Evolutionary conservation across 345 rosid genomes (phyloP).

Genomic region (Durio zibethinus): DNA sequence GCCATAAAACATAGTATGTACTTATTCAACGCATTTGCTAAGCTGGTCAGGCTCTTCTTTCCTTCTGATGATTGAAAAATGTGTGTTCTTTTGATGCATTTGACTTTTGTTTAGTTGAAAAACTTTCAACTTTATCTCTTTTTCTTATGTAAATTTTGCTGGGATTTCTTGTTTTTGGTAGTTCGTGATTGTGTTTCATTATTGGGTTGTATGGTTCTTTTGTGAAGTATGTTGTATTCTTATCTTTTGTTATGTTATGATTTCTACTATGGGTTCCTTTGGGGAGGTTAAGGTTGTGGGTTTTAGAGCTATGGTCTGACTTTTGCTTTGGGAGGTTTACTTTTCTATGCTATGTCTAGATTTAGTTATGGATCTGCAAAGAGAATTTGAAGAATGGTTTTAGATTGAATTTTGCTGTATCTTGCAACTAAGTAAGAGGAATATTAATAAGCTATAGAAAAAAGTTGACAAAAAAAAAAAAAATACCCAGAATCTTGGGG

Average conservation of each 20-base stretch:
- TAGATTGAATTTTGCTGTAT: slow-evolving; percentile 1
- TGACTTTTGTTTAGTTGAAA: neutral
- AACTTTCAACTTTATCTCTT: neutral
- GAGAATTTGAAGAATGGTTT: slow-evolving; percentile 15
- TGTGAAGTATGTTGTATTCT: neutral
- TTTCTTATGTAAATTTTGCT: neutral
- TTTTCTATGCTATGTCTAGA: slow-evolving; percentile 10
- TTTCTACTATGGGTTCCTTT: neutral
- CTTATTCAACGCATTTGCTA: slow-evolving; percentile 13
- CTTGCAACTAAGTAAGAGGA: neutral
- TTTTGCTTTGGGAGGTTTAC: slow-evolving; percentile 14
- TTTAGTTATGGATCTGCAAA: slow-evolving; percentile 19
- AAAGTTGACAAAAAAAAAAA: neutral
- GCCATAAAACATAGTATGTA: neutral
- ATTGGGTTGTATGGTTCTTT: slow-evolving; percentile 6
- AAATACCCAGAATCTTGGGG: slow-evolving; percentile 8
- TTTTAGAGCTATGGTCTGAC: slow-evolving; percentile 13
- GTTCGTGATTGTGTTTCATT: neutral
- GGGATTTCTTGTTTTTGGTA: neutral
- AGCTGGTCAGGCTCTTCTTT: slow-evolving; percentile 26
- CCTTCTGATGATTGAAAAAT: neutral
- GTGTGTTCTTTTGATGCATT: slow-evolving; percentile 13
- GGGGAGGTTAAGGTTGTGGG: slow-evolving; percentile 8
- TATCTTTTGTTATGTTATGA: neutral
- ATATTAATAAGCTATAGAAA: neutral